Percentiles rank a stretch among this genome's conserved stretches.
phyloP scores from a whole-genome alignment of 2,329 filamentous ascomycete genomes.

The Helotiales sp. region DNA sequence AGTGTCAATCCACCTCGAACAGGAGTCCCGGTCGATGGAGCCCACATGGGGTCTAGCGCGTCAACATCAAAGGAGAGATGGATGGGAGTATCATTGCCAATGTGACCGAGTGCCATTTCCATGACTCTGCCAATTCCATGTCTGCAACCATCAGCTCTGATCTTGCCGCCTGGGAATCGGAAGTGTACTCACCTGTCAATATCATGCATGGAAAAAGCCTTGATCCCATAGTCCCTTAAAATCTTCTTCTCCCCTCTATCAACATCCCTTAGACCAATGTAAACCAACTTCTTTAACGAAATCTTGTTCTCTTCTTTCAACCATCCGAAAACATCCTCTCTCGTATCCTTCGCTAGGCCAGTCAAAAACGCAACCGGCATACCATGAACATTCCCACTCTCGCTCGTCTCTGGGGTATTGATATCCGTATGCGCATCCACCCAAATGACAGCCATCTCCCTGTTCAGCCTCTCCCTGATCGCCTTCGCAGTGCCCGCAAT shows the following conservation, averaged over 20 bases:
- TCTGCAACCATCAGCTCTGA: conserved; percentile 43
- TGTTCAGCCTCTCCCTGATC: conserved; percentile 74
- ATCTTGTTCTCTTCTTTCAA: conserved; percentile 68
- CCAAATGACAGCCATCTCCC: conserved; percentile 95
- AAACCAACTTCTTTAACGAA: conserved; percentile 84
- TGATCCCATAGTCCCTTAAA: conserved; percentile 83
- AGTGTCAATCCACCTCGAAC: conserved; percentile 91
- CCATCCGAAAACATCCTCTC: conserved; percentile 87
- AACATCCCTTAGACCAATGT: conserved; percentile 93
- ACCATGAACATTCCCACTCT: conserved; percentile 92
- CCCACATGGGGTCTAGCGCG: conserved; percentile 93
- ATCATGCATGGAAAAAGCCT: conserved; percentile 98
- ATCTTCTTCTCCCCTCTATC: conserved; percentile 94
- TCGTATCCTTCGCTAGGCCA: conserved; percentile 75
- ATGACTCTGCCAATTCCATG: conserved; percentile 94
- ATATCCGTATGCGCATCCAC: conserved; percentile 98
- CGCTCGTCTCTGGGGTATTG: conserved; percentile 89
- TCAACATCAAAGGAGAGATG: conserved; percentile 98
- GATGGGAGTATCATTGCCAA: conserved; percentile 91
- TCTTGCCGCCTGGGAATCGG: not conserved
- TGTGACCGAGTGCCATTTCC: conserved; percentile 97
- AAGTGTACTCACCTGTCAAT: conserved; percentile 70
- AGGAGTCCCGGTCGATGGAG: conserved; percentile 91
- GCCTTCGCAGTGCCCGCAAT: conserved; percentile 86
- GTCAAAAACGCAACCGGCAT: conserved; percentile 96